These are phyloP conservation scores for Cyclanthera cordifolia DNA, from an alignment of 306 rosid species.

Conservation along the genomic window DNA sequence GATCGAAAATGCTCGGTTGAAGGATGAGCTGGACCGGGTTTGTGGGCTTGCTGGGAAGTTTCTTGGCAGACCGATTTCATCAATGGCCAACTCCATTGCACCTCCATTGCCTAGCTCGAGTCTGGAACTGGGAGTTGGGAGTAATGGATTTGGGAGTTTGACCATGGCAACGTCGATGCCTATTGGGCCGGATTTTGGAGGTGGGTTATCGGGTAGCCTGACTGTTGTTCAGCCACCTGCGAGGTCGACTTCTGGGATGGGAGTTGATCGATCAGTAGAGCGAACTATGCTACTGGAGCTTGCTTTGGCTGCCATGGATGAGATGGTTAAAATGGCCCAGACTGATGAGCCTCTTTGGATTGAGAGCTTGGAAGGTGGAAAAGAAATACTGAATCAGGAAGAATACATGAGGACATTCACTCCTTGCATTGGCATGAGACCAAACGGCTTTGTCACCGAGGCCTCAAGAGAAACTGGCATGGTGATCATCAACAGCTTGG, in stretches of 20 bases:
- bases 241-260: conserved; percentile 26
- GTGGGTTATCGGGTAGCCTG: conserved; percentile 37
- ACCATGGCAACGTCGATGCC: conserved; percentile 46
- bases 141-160: conserved; percentile 52
- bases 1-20: conserved; percentile 75
- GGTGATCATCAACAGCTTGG: conserved; percentile 81
- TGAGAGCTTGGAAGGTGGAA: conserved; percentile 60
- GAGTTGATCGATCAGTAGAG: conserved; percentile 53
- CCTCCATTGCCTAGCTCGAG: conserved; percentile 66
- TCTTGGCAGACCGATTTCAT: conserved; percentile 68
- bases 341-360: conserved; percentile 80
- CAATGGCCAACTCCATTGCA: conserved; percentile 33
- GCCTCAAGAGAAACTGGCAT: conserved; percentile 75
- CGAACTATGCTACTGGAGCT: conserved; percentile 83
- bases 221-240: conserved; percentile 22
- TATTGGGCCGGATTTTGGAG: conserved; percentile 47
- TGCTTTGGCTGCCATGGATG: conserved; percentile 92
- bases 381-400: conserved; percentile 62
- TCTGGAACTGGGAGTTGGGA: conserved; percentile 86
- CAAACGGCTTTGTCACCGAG: conserved; percentile 66
- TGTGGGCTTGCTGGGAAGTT: conserved; percentile 82
- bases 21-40: conserved; percentile 86
- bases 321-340: conserved; percentile 76
- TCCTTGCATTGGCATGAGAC: conserved; percentile 78
- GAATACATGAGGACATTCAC: conserved; percentile 56